Conservation (phyloP, 768 basidiomycete genomes). For the Dentipellis sp. region DNA sequence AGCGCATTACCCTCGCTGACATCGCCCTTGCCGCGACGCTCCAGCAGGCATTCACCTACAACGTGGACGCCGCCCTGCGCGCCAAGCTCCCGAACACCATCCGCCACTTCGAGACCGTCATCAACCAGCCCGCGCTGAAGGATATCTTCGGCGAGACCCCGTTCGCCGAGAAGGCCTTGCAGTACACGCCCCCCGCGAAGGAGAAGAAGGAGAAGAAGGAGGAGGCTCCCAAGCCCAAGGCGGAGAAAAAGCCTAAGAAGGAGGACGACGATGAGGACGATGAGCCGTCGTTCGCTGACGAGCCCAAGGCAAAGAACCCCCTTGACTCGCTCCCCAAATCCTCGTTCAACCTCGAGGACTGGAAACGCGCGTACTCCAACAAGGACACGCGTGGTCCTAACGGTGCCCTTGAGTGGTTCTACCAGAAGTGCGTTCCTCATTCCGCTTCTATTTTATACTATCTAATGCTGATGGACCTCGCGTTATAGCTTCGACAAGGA, state of each 20-base stretch:
- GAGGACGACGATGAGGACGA: slow-evolving; percentile 62
- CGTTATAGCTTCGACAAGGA: slow-evolving; percentile 66
- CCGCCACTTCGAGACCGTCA: slow-evolving; percentile 80
- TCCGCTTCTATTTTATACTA: background rate
- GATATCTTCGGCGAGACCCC: slow-evolving; percentile 50
- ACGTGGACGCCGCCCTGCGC: slow-evolving; percentile 59
- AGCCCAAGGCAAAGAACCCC: slow-evolving; percentile 92
- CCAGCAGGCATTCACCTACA: slow-evolving; percentile 39
- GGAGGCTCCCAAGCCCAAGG: slow-evolving; percentile 37
- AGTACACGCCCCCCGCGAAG: slow-evolving; percentile 60
- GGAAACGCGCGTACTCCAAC: slow-evolving; percentile 98
- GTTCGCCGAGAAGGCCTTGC: slow-evolving; percentile 60
- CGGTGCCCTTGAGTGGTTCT: slow-evolving; percentile 93
- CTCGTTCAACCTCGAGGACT: slow-evolving; percentile 85
- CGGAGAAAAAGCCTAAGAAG: slow-evolving; percentile 55
- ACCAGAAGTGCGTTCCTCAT: slow-evolving; percentile 62
- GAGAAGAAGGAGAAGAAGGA: slow-evolving; percentile 30
- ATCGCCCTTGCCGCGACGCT: slow-evolving; percentile 56
- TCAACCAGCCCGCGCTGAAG: slow-evolving; percentile 74
- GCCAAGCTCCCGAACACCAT: slow-evolving; percentile 65
- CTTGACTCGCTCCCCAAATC: slow-evolving; percentile 88
- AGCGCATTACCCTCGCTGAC: slow-evolving; percentile 94
- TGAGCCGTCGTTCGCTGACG: slow-evolving; percentile 56
- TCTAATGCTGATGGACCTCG: slow-evolving; percentile 3
- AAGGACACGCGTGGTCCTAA: slow-evolving; percentile 83